Base-by-base conservation (phyloP, 331 rosid species). In the Acacia pycnantha region DNA sequence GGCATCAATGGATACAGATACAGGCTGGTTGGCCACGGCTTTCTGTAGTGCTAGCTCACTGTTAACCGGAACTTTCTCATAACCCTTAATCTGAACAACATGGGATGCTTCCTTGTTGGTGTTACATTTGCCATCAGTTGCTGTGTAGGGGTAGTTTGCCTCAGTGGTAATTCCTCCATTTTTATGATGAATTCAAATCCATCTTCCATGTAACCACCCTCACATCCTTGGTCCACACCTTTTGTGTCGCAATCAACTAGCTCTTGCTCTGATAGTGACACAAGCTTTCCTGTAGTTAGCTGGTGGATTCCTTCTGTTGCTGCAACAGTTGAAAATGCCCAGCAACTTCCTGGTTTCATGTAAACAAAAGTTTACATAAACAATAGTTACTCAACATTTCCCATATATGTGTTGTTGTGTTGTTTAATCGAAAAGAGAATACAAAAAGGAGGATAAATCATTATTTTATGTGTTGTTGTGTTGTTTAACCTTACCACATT, bases 221-320 rank as follows among this genome's bases (percentile, higher is more conserved):
- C 33, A 64, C 92, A 87, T 24, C 88, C 88, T 35, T 77, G 79
- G 70, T 81, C 71, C 0, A 46, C 68, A 5, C 86, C 83, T 73
- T 18, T 22, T 26, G 51, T 66, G 11, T 67, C 93, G 18, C 91
- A 90, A 53, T 90, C 93, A 24, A 88, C 76, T 0, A 86, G 73
- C 15, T 84, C 91, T 80, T 89, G 91, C 84, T 87, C 87, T 0
- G 92, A 87, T 0, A 89, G 84, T 2, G 93, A 80, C n/a, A 82
- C 70, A 26, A 87, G 19, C 6, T 77, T 46, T 5, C 91, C 87
- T 0, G 56, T 79, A 3, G 65, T 33, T 54, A 87, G 37, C 47
- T 89, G 70, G 35, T 84, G 84, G 59, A 85, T 43, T 4, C 88
- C 86, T 44, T 89, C 89, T 1, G 37, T 72, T 61, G 92, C 84